Percentiles rank a stretch among this genome's conserved stretches.
Evolutionary conservation across 441 rosid species (phyloP).

Genomic region (Metrosideros polymorpha): DNA sequence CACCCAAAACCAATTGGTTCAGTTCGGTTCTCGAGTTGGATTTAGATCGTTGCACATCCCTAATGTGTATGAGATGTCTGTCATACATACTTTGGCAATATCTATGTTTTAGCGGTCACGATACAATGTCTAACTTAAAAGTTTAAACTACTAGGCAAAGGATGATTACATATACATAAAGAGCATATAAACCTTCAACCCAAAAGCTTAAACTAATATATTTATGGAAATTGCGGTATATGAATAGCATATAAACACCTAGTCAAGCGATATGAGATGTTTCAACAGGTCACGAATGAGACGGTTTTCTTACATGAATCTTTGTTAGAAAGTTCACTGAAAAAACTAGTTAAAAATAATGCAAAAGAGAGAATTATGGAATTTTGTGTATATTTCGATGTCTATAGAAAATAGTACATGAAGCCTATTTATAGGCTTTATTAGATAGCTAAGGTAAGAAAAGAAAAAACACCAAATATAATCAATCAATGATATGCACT

Average conservation of each 20-base stretch:
- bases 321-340: not conserved
- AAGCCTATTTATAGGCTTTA: no score
- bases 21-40: rapidly evolving
- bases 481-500: no score
- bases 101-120: not conserved
- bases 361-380: no score
- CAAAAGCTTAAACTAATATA: not conserved
- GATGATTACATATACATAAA: not conserved
- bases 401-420: no score
- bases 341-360: no score
- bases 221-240: no score
- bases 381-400: no score
- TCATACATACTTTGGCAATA: not conserved
- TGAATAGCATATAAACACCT: not conserved
- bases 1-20: rapidly evolving
- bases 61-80: not conserved
- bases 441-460: no score
- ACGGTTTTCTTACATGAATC: not conserved
- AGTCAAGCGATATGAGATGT: no score
- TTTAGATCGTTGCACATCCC: not conserved
- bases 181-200: not conserved
- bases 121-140: no score
- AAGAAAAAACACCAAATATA: no score
- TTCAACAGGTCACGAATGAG: no score
- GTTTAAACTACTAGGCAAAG: not conserved